Evolutionary conservation across 2,329 filamentous ascomycete genomes (phyloP).

Genomic region (Calycina marina): DNA sequence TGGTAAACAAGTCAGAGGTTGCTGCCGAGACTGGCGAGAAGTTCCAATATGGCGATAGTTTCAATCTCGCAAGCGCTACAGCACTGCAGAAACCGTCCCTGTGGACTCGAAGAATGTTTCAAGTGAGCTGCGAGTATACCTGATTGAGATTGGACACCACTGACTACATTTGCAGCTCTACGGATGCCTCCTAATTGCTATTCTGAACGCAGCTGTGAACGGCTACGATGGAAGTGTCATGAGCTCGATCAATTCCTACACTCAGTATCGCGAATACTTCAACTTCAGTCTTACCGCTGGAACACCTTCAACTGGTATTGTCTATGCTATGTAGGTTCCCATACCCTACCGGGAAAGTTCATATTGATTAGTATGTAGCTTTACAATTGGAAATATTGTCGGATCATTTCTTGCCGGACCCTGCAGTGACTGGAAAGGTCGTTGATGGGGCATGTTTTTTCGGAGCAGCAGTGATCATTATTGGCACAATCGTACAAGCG

Average conservation of each 20-base stretch:
- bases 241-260: conserved; percentile 30
- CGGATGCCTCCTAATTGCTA: conserved; percentile 26
- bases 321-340: conserved; percentile 35
- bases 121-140: no score
- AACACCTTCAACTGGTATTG: conserved; percentile 30
- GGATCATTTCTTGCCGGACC: conserved; percentile 29
- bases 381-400: conserved; percentile 30
- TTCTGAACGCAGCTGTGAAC: conserved; percentile 31
- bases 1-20: no score
- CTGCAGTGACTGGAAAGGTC: not conserved
- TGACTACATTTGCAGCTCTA: no score
- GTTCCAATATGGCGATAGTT: no score
- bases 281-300: conserved; percentile 25
- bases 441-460: conserved; percentile 13
- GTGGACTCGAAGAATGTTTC: no score
- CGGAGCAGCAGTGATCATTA: conserved; percentile 26
- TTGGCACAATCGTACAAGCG: conserved; percentile 29
- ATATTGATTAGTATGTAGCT: no score
- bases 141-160: no score
- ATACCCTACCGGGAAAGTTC: no score
- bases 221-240: conserved; percentile 33
- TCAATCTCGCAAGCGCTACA: no score
- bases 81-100: no score
- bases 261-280: conserved; percentile 29
- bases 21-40: no score